Evolutionary conservation across 2,329 filamentous ascomycete species (phyloP).

Genomic region (Talaromyces sp.): DNA sequence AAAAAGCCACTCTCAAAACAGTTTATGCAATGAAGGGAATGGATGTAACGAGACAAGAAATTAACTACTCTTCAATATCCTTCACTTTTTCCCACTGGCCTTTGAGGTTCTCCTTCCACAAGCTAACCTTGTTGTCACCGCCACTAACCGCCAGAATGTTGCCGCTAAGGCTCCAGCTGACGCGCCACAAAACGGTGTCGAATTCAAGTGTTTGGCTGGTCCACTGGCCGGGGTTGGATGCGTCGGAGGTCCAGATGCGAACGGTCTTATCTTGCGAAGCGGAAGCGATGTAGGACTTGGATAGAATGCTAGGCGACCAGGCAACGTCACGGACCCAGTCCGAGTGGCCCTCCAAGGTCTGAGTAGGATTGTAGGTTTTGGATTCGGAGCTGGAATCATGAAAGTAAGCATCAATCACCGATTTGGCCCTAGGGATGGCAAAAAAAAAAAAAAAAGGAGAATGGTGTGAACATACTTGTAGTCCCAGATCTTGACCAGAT

Average conservation of each 20-base stretch:
- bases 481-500: slow-evolving; percentile 89
- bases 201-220: slow-evolving; percentile 82
- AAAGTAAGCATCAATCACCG: slow-evolving; percentile 8
- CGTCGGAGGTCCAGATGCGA: slow-evolving; percentile 88
- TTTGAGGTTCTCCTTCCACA: slow-evolving; percentile 98
- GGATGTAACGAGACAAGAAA: slow-evolving; percentile 16
- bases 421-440: no score
- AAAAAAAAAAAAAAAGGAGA: background rate
- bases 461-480: slow-evolving; percentile 59
- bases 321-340: slow-evolving; percentile 98
- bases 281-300: slow-evolving; percentile 95
- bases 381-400: slow-evolving; percentile 48
- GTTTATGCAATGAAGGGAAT: slow-evolving; percentile 22
- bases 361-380: slow-evolving; percentile 55
- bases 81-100: slow-evolving; percentile 98
- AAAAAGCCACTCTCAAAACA: slow-evolving; percentile 7
- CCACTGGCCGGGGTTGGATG: slow-evolving; percentile 72
- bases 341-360: slow-evolving; percentile 73
- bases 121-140: slow-evolving; percentile 91
- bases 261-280: slow-evolving; percentile 97
- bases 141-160: slow-evolving; percentile 94
- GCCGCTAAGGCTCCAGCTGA: slow-evolving; percentile 96
- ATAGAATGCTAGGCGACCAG: slow-evolving; percentile 92
- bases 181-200: slow-evolving; percentile 88
- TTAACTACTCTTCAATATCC: slow-evolving; percentile 79